These are phyloP conservation scores for Somion occarium DNA, from an alignment of 1,284 basidiomycete species.

Conservation along the genomic window DNA sequence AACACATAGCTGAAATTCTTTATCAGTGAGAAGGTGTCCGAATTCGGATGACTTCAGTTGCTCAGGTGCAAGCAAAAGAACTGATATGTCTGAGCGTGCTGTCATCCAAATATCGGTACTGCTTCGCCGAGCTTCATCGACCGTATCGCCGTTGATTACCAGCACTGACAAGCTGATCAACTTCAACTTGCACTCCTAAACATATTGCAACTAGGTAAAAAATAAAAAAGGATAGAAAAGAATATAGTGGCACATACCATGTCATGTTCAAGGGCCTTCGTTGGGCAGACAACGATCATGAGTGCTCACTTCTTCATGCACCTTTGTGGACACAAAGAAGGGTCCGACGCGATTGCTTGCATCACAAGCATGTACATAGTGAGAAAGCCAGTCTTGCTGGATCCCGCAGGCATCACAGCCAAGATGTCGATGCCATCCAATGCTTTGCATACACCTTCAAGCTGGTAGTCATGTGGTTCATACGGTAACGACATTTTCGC, in stretches of 20 bases:
- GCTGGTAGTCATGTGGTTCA: constrained; percentile 16
- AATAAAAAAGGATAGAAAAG: neutral
- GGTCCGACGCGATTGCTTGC: constrained; percentile 2
- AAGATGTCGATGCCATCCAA: constrained; percentile 12
- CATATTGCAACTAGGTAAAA: neutral
- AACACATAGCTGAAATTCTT: constrained; percentile 10
- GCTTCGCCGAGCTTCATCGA: constrained; percentile 9
- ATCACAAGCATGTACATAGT: constrained; percentile 13
- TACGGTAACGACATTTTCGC: too few relatives aligned
- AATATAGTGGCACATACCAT: too few relatives aligned
- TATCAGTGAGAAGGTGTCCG: constrained; percentile 11
- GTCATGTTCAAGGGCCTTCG: constrained; percentile 14
- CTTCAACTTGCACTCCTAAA: constrained; percentile 5
- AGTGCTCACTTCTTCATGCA: constrained; percentile 10
- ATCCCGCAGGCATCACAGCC: constrained; percentile 11
- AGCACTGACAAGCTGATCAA: constrained; percentile 8
- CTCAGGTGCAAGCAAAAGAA: constrained; percentile 28
- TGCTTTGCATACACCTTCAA: constrained; percentile 12
- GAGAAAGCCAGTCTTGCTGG: constrained; percentile 13
- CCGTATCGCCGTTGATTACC: constrained; percentile 23
- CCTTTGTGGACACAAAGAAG: neutral
- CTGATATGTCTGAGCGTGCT: constrained; percentile 2
- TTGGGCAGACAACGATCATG: constrained; percentile 15
- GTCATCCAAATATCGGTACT: constrained; percentile 19
- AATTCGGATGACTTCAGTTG: constrained; percentile 19